Evolutionary conservation across 495 filamentous ascomycete species (phyloP), one percentile per base, ranked within the genome.

Genomic region (Astrothelium macrocarpum): DNA sequence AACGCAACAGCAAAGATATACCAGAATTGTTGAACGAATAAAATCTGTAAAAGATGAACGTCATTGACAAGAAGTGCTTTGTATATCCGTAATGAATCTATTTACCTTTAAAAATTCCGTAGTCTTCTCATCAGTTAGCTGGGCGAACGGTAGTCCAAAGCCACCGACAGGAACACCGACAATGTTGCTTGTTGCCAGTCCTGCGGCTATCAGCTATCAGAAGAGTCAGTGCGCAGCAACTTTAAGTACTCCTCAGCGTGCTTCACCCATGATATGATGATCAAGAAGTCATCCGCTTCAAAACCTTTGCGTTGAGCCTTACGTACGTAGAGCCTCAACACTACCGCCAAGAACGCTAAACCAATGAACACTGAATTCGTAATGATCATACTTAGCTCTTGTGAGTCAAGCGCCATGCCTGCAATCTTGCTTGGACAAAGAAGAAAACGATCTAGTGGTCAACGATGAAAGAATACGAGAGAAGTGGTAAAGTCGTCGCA

Each of bases 301-400:
- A 56, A 56, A 2, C 25, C 49, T 25, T 28, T 56, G 23, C 29
- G 49, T 25, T 56, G 20, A 16, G 20, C 10, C 49, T 56, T 56
- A n/a, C 49, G 49, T 11, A 56, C 49, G 49, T 56, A 56, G 5
- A 56, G 49, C 49, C 49, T 56, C 25, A 56, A 25, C 25, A 56
- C 25, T 12, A 56, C 49, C 0, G 49, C 49, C 11, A 56, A 56
- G 49, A 56, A 29, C 26, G 49, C 49, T 20, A 56, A 16, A 20
- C 49, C 49, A 16, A 56, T 56, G 49, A 56, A 56, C 9, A 56
- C 20, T 25, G 49, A 56, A 56, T 56, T 56, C 23, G 49, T 56
- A 25, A 56, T 25, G 16, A 56, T 56, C 49, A 56, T 56, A 20
- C 49, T 25, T 10, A 56, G 5, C 29, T 29, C 49, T 56, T 56